Percentiles rank a stretch among this genome's conserved stretches.
Evolutionary conservation across 176 grass and related monocot genomes (phyloP).

Genomic region (Oryza longistaminata): DNA sequence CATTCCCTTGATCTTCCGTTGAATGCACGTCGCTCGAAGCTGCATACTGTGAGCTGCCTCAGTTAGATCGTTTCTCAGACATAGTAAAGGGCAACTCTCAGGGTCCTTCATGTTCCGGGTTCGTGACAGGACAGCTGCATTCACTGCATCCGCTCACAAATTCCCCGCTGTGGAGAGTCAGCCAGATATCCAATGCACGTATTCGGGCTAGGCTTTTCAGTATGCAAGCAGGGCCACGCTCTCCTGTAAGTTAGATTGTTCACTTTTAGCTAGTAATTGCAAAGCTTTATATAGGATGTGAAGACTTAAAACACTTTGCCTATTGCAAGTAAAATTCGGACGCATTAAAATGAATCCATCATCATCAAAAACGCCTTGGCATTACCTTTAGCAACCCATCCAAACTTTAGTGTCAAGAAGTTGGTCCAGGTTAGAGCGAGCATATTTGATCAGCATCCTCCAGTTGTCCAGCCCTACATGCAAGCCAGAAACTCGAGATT

Average conservation of each 20-base stretch:
- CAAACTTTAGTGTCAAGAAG: slow-evolving; percentile 68
- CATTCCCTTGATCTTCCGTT: slow-evolving; percentile 69
- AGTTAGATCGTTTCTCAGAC: slow-evolving; percentile 90
- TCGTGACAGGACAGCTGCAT: slow-evolving; percentile 68
- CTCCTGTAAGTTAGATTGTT: slow-evolving; percentile 53
- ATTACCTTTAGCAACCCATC: slow-evolving; percentile 64
- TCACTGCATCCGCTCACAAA: slow-evolving; percentile 89
- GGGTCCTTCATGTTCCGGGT: slow-evolving; percentile 66
- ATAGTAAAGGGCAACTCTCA: slow-evolving; percentile 67
- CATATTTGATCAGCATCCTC: slow-evolving; percentile 80
- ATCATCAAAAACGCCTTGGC: not conserved
- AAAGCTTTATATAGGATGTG: not conserved
- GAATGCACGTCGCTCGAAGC: slow-evolving; percentile 59
- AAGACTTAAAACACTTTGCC: not conserved
- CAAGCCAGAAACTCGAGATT: slow-evolving; percentile 15
- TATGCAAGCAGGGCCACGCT: slow-evolving; percentile 73
- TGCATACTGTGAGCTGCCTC: slow-evolving; percentile 85
- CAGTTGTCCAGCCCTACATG: slow-evolving; percentile 62
- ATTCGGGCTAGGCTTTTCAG: slow-evolving; percentile 62
- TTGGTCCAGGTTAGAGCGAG: slow-evolving; percentile 62
- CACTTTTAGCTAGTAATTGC: slow-evolving; percentile 23
- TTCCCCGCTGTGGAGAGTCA: slow-evolving; percentile 59
- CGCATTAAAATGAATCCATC: slow-evolving; percentile 19
- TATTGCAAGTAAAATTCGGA: slow-evolving; percentile 12
- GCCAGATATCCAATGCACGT: slow-evolving; percentile 78